phyloP scores from a whole-genome alignment of 2,329 filamentous ascomycete species.

The Westerdykella aurantiaca region DNA sequence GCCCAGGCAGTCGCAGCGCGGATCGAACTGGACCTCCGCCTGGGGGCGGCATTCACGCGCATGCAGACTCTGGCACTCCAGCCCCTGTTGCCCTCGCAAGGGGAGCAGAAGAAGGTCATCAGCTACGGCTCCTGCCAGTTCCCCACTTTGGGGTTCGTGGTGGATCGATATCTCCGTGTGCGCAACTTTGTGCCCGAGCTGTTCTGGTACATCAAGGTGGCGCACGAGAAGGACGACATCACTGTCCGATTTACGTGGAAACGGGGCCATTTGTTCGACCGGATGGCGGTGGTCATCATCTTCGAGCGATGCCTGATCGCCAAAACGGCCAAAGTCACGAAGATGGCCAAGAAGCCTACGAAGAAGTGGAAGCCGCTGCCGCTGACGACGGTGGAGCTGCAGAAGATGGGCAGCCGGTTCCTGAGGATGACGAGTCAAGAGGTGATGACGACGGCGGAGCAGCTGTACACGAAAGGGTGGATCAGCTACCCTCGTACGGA shows the following conservation, averaged over 20 bases:
- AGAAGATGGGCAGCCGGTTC: slow-evolving; percentile 88
- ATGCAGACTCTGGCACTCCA: slow-evolving; percentile 78
- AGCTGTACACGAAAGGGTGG: slow-evolving; percentile 86
- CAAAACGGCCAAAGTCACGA: slow-evolving; percentile 71
- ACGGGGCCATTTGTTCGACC: slow-evolving; percentile 78
- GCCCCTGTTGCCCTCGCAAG: slow-evolving; percentile 56
- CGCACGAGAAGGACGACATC: slow-evolving; percentile 69
- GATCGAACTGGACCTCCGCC: slow-evolving; percentile 85
- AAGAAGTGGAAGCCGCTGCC: slow-evolving; percentile 92
- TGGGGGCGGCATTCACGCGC: slow-evolving; percentile 87
- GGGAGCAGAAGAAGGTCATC: slow-evolving; percentile 58
- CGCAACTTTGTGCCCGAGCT: slow-evolving; percentile 87
- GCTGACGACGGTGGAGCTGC: slow-evolving; percentile 89
- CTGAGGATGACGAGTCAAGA: slow-evolving; percentile 85
- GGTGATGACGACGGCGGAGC: slow-evolving; percentile 82
- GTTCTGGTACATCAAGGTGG: slow-evolving; percentile 89
- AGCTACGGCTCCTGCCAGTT: slow-evolving; percentile 98
- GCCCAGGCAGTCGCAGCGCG: slow-evolving; percentile 81
- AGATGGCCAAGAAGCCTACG: slow-evolving; percentile 84
- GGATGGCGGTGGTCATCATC: slow-evolving; percentile 70
- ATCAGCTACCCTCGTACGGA: slow-evolving; percentile 98
- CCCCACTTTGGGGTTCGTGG: slow-evolving; percentile 91
- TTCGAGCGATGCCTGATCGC: slow-evolving; percentile 79
- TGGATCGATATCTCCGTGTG: slow-evolving; percentile 91
- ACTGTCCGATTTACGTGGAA: slow-evolving; percentile 81